Base-by-base conservation (phyloP, 352 stramenopile genomes). In the Globisporangium paroecandrum region DNA sequence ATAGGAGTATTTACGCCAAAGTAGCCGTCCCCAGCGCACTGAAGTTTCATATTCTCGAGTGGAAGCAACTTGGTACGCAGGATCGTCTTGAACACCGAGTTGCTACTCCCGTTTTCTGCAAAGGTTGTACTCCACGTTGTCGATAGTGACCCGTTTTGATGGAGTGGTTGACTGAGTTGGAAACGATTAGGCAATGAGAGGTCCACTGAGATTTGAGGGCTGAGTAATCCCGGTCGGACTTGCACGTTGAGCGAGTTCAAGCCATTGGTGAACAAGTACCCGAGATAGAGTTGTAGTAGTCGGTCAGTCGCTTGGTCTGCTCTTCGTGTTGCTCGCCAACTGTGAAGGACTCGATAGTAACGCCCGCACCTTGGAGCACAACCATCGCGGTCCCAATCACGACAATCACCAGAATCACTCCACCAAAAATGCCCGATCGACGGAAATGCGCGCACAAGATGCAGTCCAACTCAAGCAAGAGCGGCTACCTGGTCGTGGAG, bases 241-340 rank as follows among this genome's bases (percentile, higher is more conserved):
- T 69, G 64, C 1, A 69, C 57, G 56, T 69, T 69, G 25, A 70
- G 46, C 20, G 65, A 36, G 46, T 70, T 64, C 43, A 70, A 25
- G 8, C 65, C 65, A 38, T 61, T 70, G 46, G 34, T 61, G 22
- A 70, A 65, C 18, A 65, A 27, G 49, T 62, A 65, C 43, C 32
- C 32, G 36, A 58, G 32, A 65, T 29, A 0, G 57, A 64, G 57
- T 70, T 70, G 65, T 65, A 65, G 36, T 36, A 34, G 32, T 65
- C 57, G 9, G 64, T 3, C 36, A 70, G 20, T 12, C 18, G 2
- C 46, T 70, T 70, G 32, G 27, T n/a, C 29, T 65, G 43, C 0
- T 36, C 27, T 3, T 60, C 57, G 15, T 7, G 41, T 32, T 65
- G 55, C 5, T 43, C n/a, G 8, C 13, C 3, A 1, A 12, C 8